Evolutionary conservation across 805 yeast species (phyloP), one percentile per base, ranked within the genome.

Genomic region (Starmerella etchellsii): DNA sequence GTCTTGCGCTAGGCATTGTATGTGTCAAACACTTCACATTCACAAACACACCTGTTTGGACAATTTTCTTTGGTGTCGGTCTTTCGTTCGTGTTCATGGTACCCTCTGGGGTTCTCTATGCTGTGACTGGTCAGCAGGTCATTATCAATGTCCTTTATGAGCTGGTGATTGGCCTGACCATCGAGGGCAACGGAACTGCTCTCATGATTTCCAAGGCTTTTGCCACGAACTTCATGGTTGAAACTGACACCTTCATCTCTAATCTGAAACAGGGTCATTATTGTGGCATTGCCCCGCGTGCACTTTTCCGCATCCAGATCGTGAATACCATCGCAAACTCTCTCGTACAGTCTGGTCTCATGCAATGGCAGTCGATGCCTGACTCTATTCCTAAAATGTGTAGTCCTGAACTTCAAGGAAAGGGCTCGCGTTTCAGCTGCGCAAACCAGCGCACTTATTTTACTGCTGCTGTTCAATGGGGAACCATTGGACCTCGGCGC

Each of bases 151-250:
- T 71, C 13, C 58, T 74, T 44, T 39, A 46, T 41, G 46, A 74
- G 55, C 63, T 75, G 52, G 69, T 75, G 43, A 59, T 70, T 37
- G 76, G 78, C 25, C 71, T 73, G 48, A 72, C 76, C 3, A 51
- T 71, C 26, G 74, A 75, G 19, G 75, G 75, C 36, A 70, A 73
- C 40, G 75, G 74, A 21, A 54, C 63, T 32, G 78, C 76, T 2
- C 56, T 70, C 45, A 70, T 68, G 67, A 62, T 67, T 19, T 54
- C 73, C 41, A 72, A 73, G 45, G 68, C 71, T 0, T 66, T 63
- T 38, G 76, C 76, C 32, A 70, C 73, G 37, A 74, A 74, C 52
- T 74, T 75, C 45, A 78, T 73, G 54, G 69, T 71, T 32, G 80
- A 76, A 59, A 80, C 81, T 11, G 73, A 75, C 46, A 68, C 64